Percentiles rank a stretch among this genome's conserved stretches.
These are phyloP conservation scores for Chlorencoelia australis DNA, from an alignment of 2,329 filamentous ascomycete genomes.

Conservation along the genomic window DNA sequence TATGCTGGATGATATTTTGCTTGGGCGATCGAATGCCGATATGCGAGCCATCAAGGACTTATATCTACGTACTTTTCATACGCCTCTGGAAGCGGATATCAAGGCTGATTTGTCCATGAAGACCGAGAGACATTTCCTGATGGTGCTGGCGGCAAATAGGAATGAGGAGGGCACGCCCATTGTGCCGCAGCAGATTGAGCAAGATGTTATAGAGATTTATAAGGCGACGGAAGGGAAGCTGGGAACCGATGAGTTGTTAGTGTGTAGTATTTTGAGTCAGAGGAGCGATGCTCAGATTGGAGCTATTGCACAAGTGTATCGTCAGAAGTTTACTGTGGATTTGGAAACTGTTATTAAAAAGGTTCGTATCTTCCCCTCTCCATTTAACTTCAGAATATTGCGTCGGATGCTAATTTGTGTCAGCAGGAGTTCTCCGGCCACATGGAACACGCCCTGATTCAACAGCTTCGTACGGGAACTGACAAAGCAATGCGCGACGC, in stretches of 20 bases:
- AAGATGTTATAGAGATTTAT: slow-evolving; percentile 67
- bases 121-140: slow-evolving; percentile 76
- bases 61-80: slow-evolving; percentile 59
- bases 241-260: slow-evolving; percentile 57
- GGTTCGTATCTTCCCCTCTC: slow-evolving; percentile 32
- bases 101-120: slow-evolving; percentile 74
- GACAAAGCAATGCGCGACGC: slow-evolving; percentile 84
- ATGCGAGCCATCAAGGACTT: slow-evolving; percentile 73
- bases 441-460: slow-evolving; percentile 79
- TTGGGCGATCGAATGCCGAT: slow-evolving; percentile 78
- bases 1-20: slow-evolving; percentile 76
- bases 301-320: slow-evolving; percentile 68
- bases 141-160: slow-evolving; percentile 65
- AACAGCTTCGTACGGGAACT: slow-evolving; percentile 64
- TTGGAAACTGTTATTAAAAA: slow-evolving; percentile 67
- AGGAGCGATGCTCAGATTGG: slow-evolving; percentile 76
- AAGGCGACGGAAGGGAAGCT: slow-evolving; percentile 62
- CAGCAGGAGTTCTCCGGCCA: slow-evolving; percentile 86
- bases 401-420: slow-evolving; percentile 12
- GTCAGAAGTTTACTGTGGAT: slow-evolving; percentile 57
- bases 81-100: slow-evolving; percentile 62
- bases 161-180: slow-evolving; percentile 71
- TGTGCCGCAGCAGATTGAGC: slow-evolving; percentile 63
- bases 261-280: slow-evolving; percentile 68
- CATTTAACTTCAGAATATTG: slow-evolving; percentile 6